Base-by-base conservation (phyloP, 345 rosid genomes). In the Mallotus nudiflorus region DNA sequence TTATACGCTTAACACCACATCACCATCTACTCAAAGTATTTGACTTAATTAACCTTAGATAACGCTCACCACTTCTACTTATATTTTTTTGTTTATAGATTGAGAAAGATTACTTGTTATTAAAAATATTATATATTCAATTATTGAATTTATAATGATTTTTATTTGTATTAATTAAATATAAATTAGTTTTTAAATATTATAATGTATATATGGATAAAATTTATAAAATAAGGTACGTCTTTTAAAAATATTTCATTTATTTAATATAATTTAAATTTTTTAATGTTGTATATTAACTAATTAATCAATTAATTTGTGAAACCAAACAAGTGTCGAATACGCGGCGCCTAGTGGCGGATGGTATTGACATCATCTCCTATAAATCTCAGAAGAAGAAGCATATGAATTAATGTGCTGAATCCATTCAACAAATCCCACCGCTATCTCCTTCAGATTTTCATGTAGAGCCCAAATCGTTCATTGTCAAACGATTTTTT, bases 261-360 rank as follows among this genome's bases (percentile, higher is more conserved):
- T n/a, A n/a, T n/a, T n/a, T n/a, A n/a, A n/a, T n/a, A n/a, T n/a
- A n/a, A n/a, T n/a, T n/a, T n/a, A n/a, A n/a, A n/a, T n/a, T n/a
- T n/a, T n/a, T n/a, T n/a, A n/a, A n/a, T n/a, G n/a, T n/a, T n/a
- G n/a, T n/a, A 39, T 39, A 4, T 39, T 4, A 39, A 39, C 42
- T 39, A 39, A 39, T 8, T 12, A 42, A 42, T 42, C 1, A 42
- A 33, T 33, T 33, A 33, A 33, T 33, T 24, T 54, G 45, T 15
- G 14, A 54, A 57, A 29, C 56, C 20, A 48, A 15, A 46, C 56
- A 65, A 8, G 49, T 40, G 33, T n/a, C 71, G 0, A n/a, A 56
- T 65, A 48, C 60, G 66, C 76, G 58, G 65, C 76, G 51, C 20
- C 20, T 10, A 2, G 66, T 29, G 22, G n/a, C n/a, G n/a, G n/a